Conservation (phyloP, 805 yeast species). For the Saturnispora bothae region DNA sequence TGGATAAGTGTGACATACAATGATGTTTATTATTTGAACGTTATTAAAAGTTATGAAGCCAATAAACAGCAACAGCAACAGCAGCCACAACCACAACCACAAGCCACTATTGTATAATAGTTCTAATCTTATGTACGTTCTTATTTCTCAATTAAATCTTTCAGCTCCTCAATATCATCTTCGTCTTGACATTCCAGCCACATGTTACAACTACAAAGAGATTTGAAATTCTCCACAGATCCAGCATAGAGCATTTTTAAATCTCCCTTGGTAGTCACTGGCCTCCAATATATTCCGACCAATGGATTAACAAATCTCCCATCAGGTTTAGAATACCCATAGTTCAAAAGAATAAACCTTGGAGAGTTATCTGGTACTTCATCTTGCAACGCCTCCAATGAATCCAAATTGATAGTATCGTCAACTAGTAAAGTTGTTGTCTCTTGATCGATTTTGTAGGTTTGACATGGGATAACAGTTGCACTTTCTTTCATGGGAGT, state of each 20-base stretch:
- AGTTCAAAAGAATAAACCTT: slow-evolving; percentile 62
- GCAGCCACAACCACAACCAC: background rate
- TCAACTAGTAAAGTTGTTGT: slow-evolving; percentile 43
- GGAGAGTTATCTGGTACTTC: slow-evolving; percentile 78
- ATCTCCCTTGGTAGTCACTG: slow-evolving; percentile 75
- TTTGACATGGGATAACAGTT: slow-evolving; percentile 46
- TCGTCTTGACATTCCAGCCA: slow-evolving; percentile 54
- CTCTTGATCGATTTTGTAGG: slow-evolving; percentile 48
- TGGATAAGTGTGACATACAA: slow-evolving; percentile 42
- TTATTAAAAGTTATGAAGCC: slow-evolving; percentile 27
- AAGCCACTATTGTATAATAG: background rate
- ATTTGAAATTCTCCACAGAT: slow-evolving; percentile 70
- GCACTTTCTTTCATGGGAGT: slow-evolving; percentile 49
- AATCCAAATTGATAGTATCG: slow-evolving; percentile 32
- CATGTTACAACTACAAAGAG: slow-evolving; percentile 64
- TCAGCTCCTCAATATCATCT: slow-evolving; percentile 58
- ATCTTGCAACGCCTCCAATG: slow-evolving; percentile 56
- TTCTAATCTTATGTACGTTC: background rate
- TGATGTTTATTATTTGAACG: slow-evolving; percentile 45
- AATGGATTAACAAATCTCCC: slow-evolving; percentile 68
- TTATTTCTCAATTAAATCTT: slow-evolving; percentile 23
- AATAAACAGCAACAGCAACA: slow-evolving; percentile 7
- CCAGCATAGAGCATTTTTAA: slow-evolving; percentile 86
- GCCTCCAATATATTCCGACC: slow-evolving; percentile 79
- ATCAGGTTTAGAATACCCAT: slow-evolving; percentile 56